Evolutionary conservation across 345 rosid species (phyloP), one percentile per base, ranked within the genome.

Genomic region (Bruguiera gymnorhiza): DNA sequence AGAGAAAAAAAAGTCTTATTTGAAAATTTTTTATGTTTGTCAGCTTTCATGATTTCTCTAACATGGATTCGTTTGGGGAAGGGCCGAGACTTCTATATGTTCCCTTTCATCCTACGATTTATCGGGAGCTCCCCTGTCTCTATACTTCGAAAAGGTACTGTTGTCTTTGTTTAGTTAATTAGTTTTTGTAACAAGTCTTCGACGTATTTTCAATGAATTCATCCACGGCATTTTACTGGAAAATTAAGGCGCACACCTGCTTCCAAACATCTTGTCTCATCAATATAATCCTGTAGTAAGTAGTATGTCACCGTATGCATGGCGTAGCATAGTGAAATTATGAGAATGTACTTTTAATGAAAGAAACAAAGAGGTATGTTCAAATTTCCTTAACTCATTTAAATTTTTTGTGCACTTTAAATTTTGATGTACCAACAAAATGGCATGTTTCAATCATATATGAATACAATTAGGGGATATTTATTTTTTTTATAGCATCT

Each of bases 41-140:
- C 85, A 79, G 83, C 75, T 83, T 80, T 84, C 83, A 86, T 83
- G 85, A 87, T 84, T 77, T 78, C 72, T 68, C 76, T 66, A 75
- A 84, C 92, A 79, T 73, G 84, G 81, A 71, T 62, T 75, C 52
- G 85, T 84, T 77, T 83, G 78, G 86, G 85, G 64, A 70, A 83
- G 85, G 85, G 39, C 60, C 53, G 66, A 56, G 70, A 63, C 70
- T 63, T 71, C 63, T 60, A 23, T 7, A 53, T n/a, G 3, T 21
- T 24, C 26, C 26, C 26, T 54, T 20, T 6, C 13, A 21, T 1
- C 6, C 26, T 21, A 21, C 11, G 19, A 20, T 6, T 54, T 63
- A 70, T 67, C 60, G 43, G 43, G 8, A 6, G 48, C 3, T 39
- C 3, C 65, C 51, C 71, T 73, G 56, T 52, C 60, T 57, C 50